Base-by-base conservation (phyloP, 2,329 filamentous ascomycete genomes). In the Hypoxylon sp. region DNA sequence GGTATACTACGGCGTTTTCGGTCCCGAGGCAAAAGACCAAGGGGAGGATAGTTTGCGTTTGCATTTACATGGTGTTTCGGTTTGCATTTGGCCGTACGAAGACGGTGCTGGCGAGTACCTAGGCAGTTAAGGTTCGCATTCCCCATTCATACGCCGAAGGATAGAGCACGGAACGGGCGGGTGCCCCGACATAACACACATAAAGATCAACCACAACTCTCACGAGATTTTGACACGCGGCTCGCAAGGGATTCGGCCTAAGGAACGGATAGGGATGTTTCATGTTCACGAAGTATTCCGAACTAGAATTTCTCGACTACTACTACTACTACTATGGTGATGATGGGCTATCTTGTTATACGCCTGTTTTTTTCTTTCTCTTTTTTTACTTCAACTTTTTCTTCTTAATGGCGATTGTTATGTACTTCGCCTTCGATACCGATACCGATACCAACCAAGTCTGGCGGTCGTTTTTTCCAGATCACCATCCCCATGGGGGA, bases 51-150 rank as follows among this genome's bases (percentile, higher is more conserved):
- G 19, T 41, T 1, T 56, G 25, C 8, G 48, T 60, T n/a, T 63
- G 61, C 64, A 61, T 70, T 63, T 51, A 37, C 52, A 41, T 7
- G 67, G 67, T 56, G 67, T 70, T 70, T 19, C 30, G 67, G 67
- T 57, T 54, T 27, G n/a, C 23, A 45, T 54, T 43, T n/a, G 21
- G 16, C 6, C 46, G 29, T 47, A 23, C 6, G 9, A 48, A 11
- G 27, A 51, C n/a, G 32, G 9, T 47, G 27, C 50, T 51, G 55
- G 52, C 14, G 27, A 63, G 66, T 43, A 63, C n/a, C n/a, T n/a
- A n/a, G n/a, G n/a, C n/a, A 52, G 55, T 34, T 14, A 3, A 27
- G n/a, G n/a, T 60, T 25, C 30, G 47, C 34, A 54, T 59, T 60
- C 25, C 30, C 30, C 25, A 50, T 48, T 7, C 47, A 57, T 11